Conservation (phyloP, 805 yeast genomes). For the Kuraishia piskuri region DNA sequence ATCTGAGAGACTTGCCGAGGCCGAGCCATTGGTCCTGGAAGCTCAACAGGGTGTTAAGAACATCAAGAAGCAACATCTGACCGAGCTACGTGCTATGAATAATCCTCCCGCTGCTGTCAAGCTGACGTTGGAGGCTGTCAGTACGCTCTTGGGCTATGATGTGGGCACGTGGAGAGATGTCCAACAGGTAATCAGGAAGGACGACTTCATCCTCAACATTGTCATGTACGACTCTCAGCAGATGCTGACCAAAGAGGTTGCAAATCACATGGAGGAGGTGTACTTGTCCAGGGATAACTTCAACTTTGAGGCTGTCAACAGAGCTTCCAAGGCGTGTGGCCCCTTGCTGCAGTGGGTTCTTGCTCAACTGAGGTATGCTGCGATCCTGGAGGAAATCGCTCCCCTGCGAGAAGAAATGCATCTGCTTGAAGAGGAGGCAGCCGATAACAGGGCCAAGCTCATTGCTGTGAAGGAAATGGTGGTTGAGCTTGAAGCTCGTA, state of each 20-base stretch:
- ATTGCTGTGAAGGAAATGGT: constrained; percentile 80
- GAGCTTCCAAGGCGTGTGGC: constrained; percentile 95
- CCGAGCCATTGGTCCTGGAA: constrained; percentile 77
- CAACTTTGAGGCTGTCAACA: constrained; percentile 62
- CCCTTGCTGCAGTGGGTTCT: constrained; percentile 83
- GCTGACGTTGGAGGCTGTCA: constrained; percentile 79
- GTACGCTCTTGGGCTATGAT: constrained; percentile 67
- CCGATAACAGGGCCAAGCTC: constrained; percentile 57
- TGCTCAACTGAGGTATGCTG: constrained; percentile 78
- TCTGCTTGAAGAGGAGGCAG: constrained; percentile 48
- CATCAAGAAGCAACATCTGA: constrained; percentile 85
- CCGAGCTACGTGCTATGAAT: constrained; percentile 81
- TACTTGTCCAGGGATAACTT: constrained; percentile 59
- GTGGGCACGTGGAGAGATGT: constrained; percentile 75
- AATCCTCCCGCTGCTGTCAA: constrained; percentile 89
- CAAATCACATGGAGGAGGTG: constrained; percentile 44
- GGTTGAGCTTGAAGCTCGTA: constrained; percentile 57
- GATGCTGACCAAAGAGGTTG: constrained; percentile 44
- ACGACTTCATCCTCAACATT: constrained; percentile 80
- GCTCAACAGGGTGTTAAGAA: constrained; percentile 89
- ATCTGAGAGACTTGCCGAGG: constrained; percentile 54
- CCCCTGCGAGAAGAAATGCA: constrained; percentile 67
- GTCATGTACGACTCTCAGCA: constrained; percentile 61
- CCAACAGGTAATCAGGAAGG: constrained; percentile 68
- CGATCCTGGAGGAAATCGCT: constrained; percentile 59